Evolutionary conservation across 2,329 filamentous ascomycete genomes (phyloP), one percentile per base, ranked within the genome.

Genomic region (Onygenales sp.): DNA sequence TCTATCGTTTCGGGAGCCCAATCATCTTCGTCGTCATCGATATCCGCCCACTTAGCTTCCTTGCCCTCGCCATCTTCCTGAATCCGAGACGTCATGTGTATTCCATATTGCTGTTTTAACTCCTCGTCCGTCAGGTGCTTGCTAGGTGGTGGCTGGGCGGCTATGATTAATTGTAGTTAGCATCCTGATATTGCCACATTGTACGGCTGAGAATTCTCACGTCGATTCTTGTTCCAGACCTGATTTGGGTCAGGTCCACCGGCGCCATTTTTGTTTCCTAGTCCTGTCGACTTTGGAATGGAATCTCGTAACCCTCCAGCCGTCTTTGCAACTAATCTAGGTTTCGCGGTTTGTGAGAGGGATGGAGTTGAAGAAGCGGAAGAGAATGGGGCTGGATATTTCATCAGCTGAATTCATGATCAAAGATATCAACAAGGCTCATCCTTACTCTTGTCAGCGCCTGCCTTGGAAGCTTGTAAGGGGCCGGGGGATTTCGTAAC

Each of bases 141-240:
- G 11, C 79, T 77, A 11, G 81, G 78, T 32, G 78, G 73, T 45
- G 77, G 75, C 56, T 77, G 75, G 32, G 75, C 69, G 52, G 79
- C 76, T 79, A 56, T 51, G 59, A 43, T 33, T 52, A 34, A 27
- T 43, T 54, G 51, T 51, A 5, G 17, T 52, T 46, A 52, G 50
- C 17, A 46, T 36, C 9, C 13, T 46, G 34, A 43, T 47, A 31
- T 31, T 31, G 17, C 17, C 10, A 14, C 36, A 39, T 37, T n/a
- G 9, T 7, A 31, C 10, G 33, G 34, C 44, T 51, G 32, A n/a
- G 54, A 33, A 52, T 36, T 61, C 74, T 62, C 74, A 75, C 80
- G 80, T 69, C 81, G 75, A 63, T 85, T 85, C 69, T 83, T 84
- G 64, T 85, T 85, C 82, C 82, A 85, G 49, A 85, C 82, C 67